Percentiles rank a stretch among this genome's conserved stretches.
Evolutionary conservation across 2,329 filamentous ascomycete species (phyloP).

Genomic region (Ambrosiella beaveri): DNA sequence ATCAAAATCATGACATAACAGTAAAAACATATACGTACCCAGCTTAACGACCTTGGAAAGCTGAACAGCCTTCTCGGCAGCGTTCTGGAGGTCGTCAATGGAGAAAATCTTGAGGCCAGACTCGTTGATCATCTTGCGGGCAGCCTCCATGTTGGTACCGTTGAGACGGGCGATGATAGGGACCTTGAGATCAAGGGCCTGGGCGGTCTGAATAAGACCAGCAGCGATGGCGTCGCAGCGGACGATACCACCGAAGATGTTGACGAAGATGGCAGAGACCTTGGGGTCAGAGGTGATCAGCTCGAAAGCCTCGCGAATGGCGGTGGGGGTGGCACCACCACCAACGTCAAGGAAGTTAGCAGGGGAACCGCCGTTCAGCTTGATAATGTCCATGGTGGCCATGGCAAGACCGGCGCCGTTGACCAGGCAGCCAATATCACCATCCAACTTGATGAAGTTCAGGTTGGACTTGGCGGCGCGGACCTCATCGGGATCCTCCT

Average conservation of each 20-base stretch:
- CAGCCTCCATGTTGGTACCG: slow-evolving; percentile 94
- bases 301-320: slow-evolving; percentile 94
- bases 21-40: slow-evolving; percentile 38
- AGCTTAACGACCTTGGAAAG: slow-evolving; percentile 99
- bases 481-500: slow-evolving; percentile 96
- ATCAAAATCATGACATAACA: neutral
- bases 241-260: slow-evolving; percentile 99
- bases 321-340: slow-evolving; percentile 87
- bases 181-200: slow-evolving; percentile 88
- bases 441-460: slow-evolving; percentile 99
- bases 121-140: slow-evolving; percentile 86
- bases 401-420: slow-evolving; percentile 98
- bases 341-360: slow-evolving; percentile 99
- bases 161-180: slow-evolving; percentile 95
- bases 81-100: slow-evolving; percentile 92
- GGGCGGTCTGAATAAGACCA: slow-evolving; percentile 85
- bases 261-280: slow-evolving; percentile 97
- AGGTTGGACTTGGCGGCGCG: slow-evolving; percentile 85
- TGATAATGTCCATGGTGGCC: slow-evolving; percentile 99
- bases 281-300: slow-evolving; percentile 97
- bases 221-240: slow-evolving; percentile 94
- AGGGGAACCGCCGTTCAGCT: slow-evolving; percentile 88
- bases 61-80: slow-evolving; percentile 95
- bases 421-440: slow-evolving; percentile 97
- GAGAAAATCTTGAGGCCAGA: slow-evolving; percentile 99